Evolutionary conservation across 805 yeast species (phyloP).

Genomic region (Candida railenensis): DNA sequence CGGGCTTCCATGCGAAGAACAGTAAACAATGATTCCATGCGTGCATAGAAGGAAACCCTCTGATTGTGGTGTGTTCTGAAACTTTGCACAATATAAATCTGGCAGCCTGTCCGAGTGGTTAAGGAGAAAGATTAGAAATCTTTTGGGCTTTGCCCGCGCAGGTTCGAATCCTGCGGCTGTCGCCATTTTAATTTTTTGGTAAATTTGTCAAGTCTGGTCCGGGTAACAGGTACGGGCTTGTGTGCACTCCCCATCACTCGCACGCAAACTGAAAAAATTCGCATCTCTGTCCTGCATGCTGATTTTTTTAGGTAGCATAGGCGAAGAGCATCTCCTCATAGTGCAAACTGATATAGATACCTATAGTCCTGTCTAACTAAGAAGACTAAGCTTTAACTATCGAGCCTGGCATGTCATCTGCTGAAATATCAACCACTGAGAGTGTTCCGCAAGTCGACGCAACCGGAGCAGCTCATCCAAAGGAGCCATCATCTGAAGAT

Average conservation of each 20-base stretch:
- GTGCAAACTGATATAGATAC: too few relatives aligned
- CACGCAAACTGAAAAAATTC: background rate
- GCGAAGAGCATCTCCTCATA: slow-evolving; percentile 6
- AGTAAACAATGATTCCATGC: too few relatives aligned
- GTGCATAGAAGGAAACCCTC: background rate
- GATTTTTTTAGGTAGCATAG: slow-evolving; percentile 4
- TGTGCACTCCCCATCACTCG: too few relatives aligned
- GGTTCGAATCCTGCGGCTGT: slow-evolving; percentile 66
- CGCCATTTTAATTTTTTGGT: slow-evolving; percentile 32
- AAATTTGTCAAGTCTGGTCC: background rate
- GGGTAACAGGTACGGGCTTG: too few relatives aligned
- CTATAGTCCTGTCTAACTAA: too few relatives aligned
- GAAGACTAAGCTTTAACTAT: background rate
- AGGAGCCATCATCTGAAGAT: slow-evolving; percentile 18
- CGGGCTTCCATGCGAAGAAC: background rate
- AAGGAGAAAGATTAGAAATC: slow-evolving; percentile 41
- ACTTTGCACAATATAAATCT: background rate
- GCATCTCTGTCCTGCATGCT: slow-evolving; percentile 2
- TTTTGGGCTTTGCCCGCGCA: slow-evolving; percentile 65
- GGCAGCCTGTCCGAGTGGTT: slow-evolving; percentile 35
- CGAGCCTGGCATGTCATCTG: background rate
- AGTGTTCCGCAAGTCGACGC: background rate
- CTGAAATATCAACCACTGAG: background rate
- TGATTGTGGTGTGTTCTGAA: too few relatives aligned
- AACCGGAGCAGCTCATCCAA: too few relatives aligned